Conservation (phyloP, 2,329 filamentous ascomycete genomes). For the Emergomyces orientalis region DNA sequence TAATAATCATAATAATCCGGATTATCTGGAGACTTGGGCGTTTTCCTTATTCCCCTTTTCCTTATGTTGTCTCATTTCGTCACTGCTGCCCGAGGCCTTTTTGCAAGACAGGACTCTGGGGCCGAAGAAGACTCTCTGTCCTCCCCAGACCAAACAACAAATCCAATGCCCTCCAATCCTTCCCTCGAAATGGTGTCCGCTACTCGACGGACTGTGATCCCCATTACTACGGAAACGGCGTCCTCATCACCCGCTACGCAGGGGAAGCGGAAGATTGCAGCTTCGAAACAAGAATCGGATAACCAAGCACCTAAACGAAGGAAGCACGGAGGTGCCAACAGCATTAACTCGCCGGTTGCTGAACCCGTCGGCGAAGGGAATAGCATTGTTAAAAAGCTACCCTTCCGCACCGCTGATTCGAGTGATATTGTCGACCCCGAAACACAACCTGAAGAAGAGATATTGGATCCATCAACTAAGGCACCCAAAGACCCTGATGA, state of each 20-base stretch:
- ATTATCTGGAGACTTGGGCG: background rate
- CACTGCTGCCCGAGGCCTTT: slow-evolving; percentile 35
- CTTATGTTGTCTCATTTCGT: slow-evolving; percentile 37
- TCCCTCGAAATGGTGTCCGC: slow-evolving; percentile 27
- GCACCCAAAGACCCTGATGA: background rate
- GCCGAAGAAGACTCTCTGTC: slow-evolving; percentile 8
- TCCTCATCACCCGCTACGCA: slow-evolving; percentile 16
- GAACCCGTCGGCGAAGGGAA: background rate
- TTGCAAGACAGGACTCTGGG: slow-evolving; percentile 26
- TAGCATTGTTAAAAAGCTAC: background rate
- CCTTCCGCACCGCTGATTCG: background rate
- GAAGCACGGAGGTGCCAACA: background rate
- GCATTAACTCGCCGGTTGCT: background rate
- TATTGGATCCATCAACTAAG: background rate
- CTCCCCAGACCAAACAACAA: background rate
- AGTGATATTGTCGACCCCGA: background rate
- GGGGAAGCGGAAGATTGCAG: slow-evolving; percentile 13
- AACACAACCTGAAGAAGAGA: background rate
- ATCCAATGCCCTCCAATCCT: slow-evolving; percentile 9
- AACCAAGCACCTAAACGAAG: slow-evolving; percentile 4
- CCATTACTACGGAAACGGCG: slow-evolving; percentile 11
- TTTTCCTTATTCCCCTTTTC: slow-evolving; percentile 7
- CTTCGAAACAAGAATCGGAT: background rate
- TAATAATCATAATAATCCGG: background rate
- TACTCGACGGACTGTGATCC: slow-evolving; percentile 24